Base-by-base conservation (phyloP, 768 basidiomycete species). In the Suillus subaureus region DNA sequence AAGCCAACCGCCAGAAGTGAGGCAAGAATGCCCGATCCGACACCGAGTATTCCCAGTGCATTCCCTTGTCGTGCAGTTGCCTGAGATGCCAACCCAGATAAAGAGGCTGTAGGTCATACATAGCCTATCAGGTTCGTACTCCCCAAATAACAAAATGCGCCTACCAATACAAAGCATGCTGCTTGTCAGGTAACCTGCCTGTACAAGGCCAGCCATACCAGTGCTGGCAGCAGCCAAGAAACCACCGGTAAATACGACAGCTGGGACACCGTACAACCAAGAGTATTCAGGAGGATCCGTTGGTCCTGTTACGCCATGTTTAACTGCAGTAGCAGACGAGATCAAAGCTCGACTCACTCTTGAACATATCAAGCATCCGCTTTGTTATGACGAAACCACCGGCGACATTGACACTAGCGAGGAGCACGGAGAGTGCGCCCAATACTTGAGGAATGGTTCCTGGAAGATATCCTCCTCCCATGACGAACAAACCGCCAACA, bases 281-380 rank as follows among this genome's bases (percentile, higher is more conserved):
- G 89, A 85, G 76, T 94, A 94, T 73, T 96, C 94, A 6, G 94
- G 92, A 11, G 94, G 94, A 77, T 96, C 94, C 61, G 87, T 89
- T 16, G 89, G 88, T 40, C 91, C 90, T 92, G 69, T 35, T 64
- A 11, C 64, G 40, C 58, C 55, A n/a, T 69, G 65, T 35, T 42
- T 21, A 64, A 21, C 39, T 39, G 47, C 21, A 62, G 23, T 15
- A 61, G 26, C 16, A 62, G 43, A 35, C 61, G 5, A 35, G 31
- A 54, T 4, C 23, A 21, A 61, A 18, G 39, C 7, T 31, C 11
- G 61, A 67, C 83, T 67, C 75, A 91, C 94, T 88, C 79, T 91
- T 92, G 77, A 96, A 96, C 90, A 96, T 93, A 72, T 95, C 92
- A 66, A 96, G 80, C 94, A 96, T 96, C 51, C 93, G 89, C 76